Percentiles rank a stretch among this genome's conserved stretches.
Evolutionary conservation across 2,329 filamentous ascomycete genomes (phyloP).

Genomic region (Xylariaceae sp.): DNA sequence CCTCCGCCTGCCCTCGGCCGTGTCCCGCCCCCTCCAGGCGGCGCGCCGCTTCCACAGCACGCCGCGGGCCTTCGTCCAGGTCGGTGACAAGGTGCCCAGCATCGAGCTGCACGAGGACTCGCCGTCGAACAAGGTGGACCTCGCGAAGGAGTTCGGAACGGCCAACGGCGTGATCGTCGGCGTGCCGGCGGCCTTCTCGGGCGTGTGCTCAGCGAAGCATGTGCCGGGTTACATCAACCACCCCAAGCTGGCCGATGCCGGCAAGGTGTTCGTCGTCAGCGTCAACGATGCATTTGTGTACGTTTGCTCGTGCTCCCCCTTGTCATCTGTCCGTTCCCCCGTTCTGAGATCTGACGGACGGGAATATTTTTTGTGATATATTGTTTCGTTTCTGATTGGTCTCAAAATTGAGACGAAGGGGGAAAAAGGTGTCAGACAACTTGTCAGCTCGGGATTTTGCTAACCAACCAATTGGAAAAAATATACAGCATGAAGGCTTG

Average conservation of each 20-base stretch:
- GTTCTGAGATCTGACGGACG: too few relatives aligned
- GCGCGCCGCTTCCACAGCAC: conserved; percentile 57
- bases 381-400: not conserved
- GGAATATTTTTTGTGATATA: not conserved
- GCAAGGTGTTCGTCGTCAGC: conserved; percentile 80
- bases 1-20: conserved; percentile 19
- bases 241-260: conserved; percentile 70
- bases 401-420: not conserved
- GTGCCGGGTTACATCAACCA: conserved; percentile 83
- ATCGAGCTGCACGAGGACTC: conserved; percentile 76
- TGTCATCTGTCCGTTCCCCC: not conserved
- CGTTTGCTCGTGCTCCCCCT: conserved; percentile 31
- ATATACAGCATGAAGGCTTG: conserved; percentile 77
- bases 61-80: conserved; percentile 59
- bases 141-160: conserved; percentile 65
- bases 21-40: conserved; percentile 21
- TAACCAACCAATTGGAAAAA: not conserved
- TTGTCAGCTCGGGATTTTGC: not conserved
- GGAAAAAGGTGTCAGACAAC: not conserved
- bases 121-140: conserved; percentile 87
- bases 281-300: conserved; percentile 96
- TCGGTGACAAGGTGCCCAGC: conserved; percentile 73
- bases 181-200: conserved; percentile 71
- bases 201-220: conserved; percentile 57
- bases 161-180: conserved; percentile 76